These are phyloP conservation scores for Magnusiomyces suaveolens DNA, from an alignment of 1,139 yeast genomes.

Conservation along the genomic window DNA sequence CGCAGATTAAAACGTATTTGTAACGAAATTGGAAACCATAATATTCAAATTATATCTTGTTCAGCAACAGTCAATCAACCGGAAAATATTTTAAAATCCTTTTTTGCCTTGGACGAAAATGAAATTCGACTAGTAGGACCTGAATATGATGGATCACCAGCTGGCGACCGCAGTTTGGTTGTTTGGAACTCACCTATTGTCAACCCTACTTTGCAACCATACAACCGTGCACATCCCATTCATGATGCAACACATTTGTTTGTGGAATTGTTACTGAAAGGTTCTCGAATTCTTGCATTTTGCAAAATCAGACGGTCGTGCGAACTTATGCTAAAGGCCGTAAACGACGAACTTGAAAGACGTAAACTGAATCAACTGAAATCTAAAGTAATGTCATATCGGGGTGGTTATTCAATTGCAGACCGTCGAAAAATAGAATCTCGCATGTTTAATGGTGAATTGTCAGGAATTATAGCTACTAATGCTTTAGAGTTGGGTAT, in stretches of 20 bases:
- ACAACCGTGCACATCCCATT: slow-evolving; percentile 56
- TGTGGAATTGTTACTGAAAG: slow-evolving; percentile 50
- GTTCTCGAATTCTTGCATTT: slow-evolving; percentile 77
- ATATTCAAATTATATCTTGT: slow-evolving; percentile 66
- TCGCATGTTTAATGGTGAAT: slow-evolving; percentile 78
- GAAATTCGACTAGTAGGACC: background rate
- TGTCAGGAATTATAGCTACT: slow-evolving; percentile 84
- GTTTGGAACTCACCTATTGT: slow-evolving; percentile 77
- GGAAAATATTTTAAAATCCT: slow-evolving; percentile 40
- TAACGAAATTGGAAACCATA: slow-evolving; percentile 41
- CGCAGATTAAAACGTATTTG: slow-evolving; percentile 62
- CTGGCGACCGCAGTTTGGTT: slow-evolving; percentile 61
- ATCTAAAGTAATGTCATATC: slow-evolving; percentile 73
- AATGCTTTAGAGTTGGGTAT: slow-evolving; percentile 93
- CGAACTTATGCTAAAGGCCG: slow-evolving; percentile 78
- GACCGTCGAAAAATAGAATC: slow-evolving; percentile 82
- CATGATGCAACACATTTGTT: slow-evolving; percentile 67
- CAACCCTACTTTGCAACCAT: slow-evolving; percentile 45
- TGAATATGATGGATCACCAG: slow-evolving; percentile 74
- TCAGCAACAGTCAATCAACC: slow-evolving; percentile 88
- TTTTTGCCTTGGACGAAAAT: slow-evolving; percentile 18
- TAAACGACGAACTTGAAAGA: slow-evolving; percentile 43
- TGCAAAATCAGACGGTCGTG: slow-evolving; percentile 82
- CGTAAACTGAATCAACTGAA: slow-evolving; percentile 18
- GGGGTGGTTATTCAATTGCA: slow-evolving; percentile 86